Conservation (phyloP, 2,329 filamentous ascomycete genomes). For the Trichoderma simmonsii region DNA sequence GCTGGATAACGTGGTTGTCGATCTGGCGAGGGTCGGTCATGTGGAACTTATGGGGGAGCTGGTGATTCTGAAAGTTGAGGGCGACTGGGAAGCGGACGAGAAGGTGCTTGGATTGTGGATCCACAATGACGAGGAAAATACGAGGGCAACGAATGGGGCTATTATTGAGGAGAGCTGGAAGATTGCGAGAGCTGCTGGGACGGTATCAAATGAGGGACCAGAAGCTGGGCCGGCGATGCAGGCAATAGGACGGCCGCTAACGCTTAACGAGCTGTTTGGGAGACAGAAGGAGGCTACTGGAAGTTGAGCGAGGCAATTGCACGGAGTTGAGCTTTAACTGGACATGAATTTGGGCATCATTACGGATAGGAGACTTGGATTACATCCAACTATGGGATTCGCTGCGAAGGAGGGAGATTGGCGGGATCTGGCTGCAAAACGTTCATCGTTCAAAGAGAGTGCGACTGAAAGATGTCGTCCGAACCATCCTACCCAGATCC, state of each 20-base stretch:
- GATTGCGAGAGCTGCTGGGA: conserved; percentile 32
- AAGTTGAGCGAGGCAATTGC: neutral
- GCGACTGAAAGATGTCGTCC: neutral
- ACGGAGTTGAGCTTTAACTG: neutral
- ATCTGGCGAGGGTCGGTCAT: conserved; percentile 57
- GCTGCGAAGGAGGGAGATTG: neutral
- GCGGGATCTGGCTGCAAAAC: neutral
- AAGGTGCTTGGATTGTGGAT: conserved; percentile 55
- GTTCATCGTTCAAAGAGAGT: neutral
- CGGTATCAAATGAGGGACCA: conserved; percentile 29
- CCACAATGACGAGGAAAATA: conserved; percentile 48
- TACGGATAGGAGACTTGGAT: neutral
- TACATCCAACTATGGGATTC: neutral
- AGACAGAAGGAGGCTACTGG: conserved; percentile 25
- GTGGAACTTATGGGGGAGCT: conserved; percentile 61
- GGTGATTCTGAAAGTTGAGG: conserved; percentile 46
- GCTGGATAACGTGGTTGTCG: conserved; percentile 66
- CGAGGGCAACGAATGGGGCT: conserved; percentile 40
- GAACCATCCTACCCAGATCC: neutral
- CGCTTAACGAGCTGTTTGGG: conserved; percentile 45
- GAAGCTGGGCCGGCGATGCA: conserved; percentile 43
- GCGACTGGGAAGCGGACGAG: conserved; percentile 33
- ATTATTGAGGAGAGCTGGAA: conserved; percentile 45
- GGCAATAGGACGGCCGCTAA: conserved; percentile 43
- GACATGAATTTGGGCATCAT: neutral